Evolutionary conservation across 345 rosid genomes (phyloP).

Genomic region (Streptanthus diversifolius): DNA sequence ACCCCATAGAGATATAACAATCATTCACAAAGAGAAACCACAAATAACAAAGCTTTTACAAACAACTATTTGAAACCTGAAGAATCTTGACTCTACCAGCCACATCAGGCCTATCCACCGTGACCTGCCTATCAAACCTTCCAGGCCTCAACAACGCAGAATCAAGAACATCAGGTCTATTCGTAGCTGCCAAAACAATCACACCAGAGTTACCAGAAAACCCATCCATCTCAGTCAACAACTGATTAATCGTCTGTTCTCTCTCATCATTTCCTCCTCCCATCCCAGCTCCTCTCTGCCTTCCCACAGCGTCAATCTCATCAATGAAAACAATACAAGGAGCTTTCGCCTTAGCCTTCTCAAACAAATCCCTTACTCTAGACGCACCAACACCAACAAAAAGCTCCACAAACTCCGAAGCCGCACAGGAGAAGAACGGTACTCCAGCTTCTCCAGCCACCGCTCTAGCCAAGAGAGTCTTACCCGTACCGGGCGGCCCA

Average conservation of each 20-base stretch:
- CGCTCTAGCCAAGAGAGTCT: slow-evolving; percentile 75
- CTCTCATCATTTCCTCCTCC: slow-evolving; percentile 97
- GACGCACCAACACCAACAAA: slow-evolving; percentile 90
- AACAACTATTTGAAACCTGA: slow-evolving; percentile 43
- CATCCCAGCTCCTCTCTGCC: slow-evolving; percentile 94
- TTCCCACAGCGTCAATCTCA: slow-evolving; percentile 90
- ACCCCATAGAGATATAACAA: not conserved
- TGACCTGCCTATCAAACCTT: slow-evolving; percentile 87
- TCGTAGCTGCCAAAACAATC: slow-evolving; percentile 87
- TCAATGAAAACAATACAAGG: slow-evolving; percentile 82
- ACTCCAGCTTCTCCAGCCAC: slow-evolving; percentile 90
- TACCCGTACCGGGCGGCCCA: slow-evolving; percentile 86
- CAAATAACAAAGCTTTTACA: not conserved
- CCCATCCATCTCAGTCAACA: slow-evolving; percentile 92
- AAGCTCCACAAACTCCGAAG: slow-evolving; percentile 80
- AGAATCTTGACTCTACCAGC: slow-evolving; percentile 91
- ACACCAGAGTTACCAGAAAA: slow-evolving; percentile 86
- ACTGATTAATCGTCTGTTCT: slow-evolving; percentile 83
- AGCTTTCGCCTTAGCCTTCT: slow-evolving; percentile 79
- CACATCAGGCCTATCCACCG: slow-evolving; percentile 86
- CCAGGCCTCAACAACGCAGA: slow-evolving; percentile 83
- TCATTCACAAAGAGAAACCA: not conserved
- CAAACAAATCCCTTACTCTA: slow-evolving; percentile 83
- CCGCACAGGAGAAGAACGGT: slow-evolving; percentile 80
- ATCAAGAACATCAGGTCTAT: slow-evolving; percentile 84